Conservation (phyloP, 805 yeast genomes). For the Cyberlindnera xishuangbannaensis region DNA sequence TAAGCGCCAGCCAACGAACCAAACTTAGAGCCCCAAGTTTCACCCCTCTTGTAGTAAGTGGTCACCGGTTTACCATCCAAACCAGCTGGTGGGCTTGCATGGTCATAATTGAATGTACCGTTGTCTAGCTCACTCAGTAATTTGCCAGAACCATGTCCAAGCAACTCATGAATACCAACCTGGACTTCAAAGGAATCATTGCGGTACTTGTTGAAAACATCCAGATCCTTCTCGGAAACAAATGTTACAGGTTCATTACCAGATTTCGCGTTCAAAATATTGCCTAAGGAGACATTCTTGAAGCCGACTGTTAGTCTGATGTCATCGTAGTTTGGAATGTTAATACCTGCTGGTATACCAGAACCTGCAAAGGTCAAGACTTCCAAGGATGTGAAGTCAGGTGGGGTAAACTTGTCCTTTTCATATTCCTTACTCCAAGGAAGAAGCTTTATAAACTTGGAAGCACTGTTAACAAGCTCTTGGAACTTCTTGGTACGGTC, state of each 20-base stretch:
- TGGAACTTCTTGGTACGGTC: slow-evolving; percentile 80
- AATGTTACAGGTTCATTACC: slow-evolving; percentile 66
- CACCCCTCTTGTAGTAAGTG: slow-evolving; percentile 71
- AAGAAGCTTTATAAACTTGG: slow-evolving; percentile 52
- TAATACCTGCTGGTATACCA: slow-evolving; percentile 91
- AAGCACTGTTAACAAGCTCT: slow-evolving; percentile 61
- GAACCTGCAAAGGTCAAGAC: slow-evolving; percentile 86
- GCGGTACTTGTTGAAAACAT: slow-evolving; percentile 60
- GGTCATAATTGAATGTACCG: slow-evolving; percentile 69
- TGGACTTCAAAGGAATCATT: slow-evolving; percentile 87
- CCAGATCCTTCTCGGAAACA: slow-evolving; percentile 46
- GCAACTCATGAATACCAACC: slow-evolving; percentile 86
- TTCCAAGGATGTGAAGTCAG: slow-evolving; percentile 88
- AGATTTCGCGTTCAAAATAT: slow-evolving; percentile 72
- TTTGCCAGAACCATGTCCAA: slow-evolving; percentile 92
- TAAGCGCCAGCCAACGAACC: slow-evolving; percentile 80
- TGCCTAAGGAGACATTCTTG: slow-evolving; percentile 86
- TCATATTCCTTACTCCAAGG: slow-evolving; percentile 80
- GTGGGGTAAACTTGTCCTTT: slow-evolving; percentile 83
- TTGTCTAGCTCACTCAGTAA: slow-evolving; percentile 54
- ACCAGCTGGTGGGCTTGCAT: slow-evolving; percentile 53
- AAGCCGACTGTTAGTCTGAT: slow-evolving; percentile 79
- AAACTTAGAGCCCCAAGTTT: slow-evolving; percentile 87
- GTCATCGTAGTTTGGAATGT: slow-evolving; percentile 89
- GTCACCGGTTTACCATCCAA: slow-evolving; percentile 54